phyloP scores from a whole-genome alignment of 1,284 basidiomycete genomes.

The Cyathus olla region DNA sequence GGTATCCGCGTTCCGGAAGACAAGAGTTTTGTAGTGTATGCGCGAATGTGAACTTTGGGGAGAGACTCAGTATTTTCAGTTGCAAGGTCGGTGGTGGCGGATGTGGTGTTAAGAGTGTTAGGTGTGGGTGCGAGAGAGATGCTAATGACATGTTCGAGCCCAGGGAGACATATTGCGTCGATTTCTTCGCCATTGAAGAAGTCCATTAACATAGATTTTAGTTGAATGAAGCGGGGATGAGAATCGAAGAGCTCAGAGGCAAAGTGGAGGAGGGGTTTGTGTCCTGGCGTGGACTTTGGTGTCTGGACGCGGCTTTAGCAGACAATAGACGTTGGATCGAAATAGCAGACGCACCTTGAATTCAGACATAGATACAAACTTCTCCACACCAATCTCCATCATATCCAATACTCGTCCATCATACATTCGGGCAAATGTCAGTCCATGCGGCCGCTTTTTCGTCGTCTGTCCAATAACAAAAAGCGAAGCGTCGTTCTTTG shows the following conservation, averaged over 20 bases:
- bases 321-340: neutral
- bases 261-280: constrained; percentile 95
- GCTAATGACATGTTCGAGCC: constrained; percentile 93
- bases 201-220: constrained; percentile 93
- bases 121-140: constrained; percentile 83
- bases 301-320: constrained; percentile 58
- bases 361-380: constrained; percentile 81
- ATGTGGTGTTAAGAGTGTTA: constrained; percentile 56
- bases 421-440: constrained; percentile 91
- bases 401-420: constrained; percentile 93
- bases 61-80: constrained; percentile 60
- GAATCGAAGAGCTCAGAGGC: constrained; percentile 94
- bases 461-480: constrained; percentile 93
- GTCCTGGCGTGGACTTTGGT: constrained; percentile 90
- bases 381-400: constrained; percentile 92
- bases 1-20: constrained; percentile 85
- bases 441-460: constrained; percentile 94
- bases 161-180: constrained; percentile 86
- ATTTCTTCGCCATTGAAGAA: constrained; percentile 92
- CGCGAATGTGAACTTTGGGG: constrained; percentile 90
- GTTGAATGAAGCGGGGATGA: constrained; percentile 90
- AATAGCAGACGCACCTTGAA: constrained; percentile 76
- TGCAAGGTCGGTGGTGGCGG: constrained; percentile 47
- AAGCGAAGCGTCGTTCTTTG: constrained; percentile 95
- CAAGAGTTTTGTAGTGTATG: constrained; percentile 85